phyloP scores from a whole-genome alignment of 2,329 filamentous ascomycete genomes.

The Aspergillus quadricinctus region DNA sequence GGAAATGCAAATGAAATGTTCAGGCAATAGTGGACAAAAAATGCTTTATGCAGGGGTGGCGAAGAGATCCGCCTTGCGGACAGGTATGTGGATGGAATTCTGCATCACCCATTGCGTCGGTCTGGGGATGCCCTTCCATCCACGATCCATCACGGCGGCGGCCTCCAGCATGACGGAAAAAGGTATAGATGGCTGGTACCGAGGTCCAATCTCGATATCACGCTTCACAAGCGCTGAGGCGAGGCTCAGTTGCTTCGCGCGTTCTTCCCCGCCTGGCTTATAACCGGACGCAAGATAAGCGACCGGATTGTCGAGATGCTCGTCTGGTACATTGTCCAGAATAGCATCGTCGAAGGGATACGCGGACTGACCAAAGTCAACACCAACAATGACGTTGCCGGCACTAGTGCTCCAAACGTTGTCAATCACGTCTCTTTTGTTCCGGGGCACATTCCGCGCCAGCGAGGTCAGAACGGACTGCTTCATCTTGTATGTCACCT shows the following conservation, averaged over 20 bases:
- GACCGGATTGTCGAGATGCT: conserved; percentile 25
- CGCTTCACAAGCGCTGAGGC: conserved; percentile 23
- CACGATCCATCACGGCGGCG: conserved; percentile 29
- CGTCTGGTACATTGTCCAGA: conserved; percentile 19
- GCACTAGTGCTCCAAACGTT: conserved; percentile 21
- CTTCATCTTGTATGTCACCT: conserved; percentile 32
- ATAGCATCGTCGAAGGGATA: conserved; percentile 9
- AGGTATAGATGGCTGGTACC: conserved; percentile 18
- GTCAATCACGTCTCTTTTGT: conserved; percentile 10
- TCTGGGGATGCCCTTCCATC: conserved; percentile 25
- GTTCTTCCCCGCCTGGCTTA: conserved; percentile 16
- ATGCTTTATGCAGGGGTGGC: background rate
- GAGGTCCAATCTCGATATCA: conserved; percentile 24
- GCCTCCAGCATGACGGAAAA: conserved; percentile 33
- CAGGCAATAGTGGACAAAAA: background rate
- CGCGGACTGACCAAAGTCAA: conserved; percentile 18
- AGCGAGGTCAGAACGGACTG: conserved; percentile 29
- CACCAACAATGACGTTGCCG: conserved; percentile 32
- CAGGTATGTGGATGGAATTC: conserved; percentile 31
- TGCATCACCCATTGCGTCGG: conserved; percentile 28
- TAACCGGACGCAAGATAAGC: conserved; percentile 19
- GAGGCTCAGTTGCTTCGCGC: conserved; percentile 23
- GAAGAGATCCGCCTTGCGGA: conserved; percentile 10
- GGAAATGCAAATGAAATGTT: background rate
- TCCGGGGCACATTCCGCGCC: conserved; percentile 15